phyloP scores from a whole-genome alignment of 2,329 filamentous ascomycete species.

The Mariannaea sp. region DNA sequence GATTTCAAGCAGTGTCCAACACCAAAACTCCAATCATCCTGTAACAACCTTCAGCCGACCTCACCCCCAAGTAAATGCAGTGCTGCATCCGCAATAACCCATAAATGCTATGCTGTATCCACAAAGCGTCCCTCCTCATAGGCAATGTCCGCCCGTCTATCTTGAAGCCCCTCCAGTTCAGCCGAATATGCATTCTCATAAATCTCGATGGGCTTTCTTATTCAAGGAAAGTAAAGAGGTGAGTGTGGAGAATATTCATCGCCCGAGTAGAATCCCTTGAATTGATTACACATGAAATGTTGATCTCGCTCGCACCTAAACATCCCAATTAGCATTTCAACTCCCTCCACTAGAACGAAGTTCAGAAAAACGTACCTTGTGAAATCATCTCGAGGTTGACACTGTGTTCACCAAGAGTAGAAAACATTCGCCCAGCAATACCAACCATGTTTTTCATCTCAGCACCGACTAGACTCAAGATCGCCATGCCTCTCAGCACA shows the following conservation, averaged over 20 bases:
- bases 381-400: slow-evolving; percentile 99
- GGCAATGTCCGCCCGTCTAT: background rate
- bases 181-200: no score
- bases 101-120: slow-evolving; percentile 10
- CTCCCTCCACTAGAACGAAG: slow-evolving; percentile 4
- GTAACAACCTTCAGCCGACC: slow-evolving; percentile 7
- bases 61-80: background rate
- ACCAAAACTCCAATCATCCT: slow-evolving; percentile 25
- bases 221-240: slow-evolving; percentile 94
- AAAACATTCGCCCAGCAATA: slow-evolving; percentile 93
- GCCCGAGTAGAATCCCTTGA: slow-evolving; percentile 88
- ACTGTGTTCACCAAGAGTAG: slow-evolving; percentile 87
- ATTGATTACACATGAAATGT: slow-evolving; percentile 97
- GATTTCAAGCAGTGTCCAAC: slow-evolving; percentile 16
- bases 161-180: background rate
- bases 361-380: slow-evolving; percentile 67
- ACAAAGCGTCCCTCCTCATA: background rate
- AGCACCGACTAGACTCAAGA: slow-evolving; percentile 89
- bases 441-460: slow-evolving; percentile 99
- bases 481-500: slow-evolving; percentile 89
- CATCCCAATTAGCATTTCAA: slow-evolving; percentile 13
- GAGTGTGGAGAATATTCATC: slow-evolving; percentile 95
- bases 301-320: slow-evolving; percentile 94
- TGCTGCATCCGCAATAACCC: background rate
- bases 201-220: slow-evolving; percentile 41